Percentiles rank a stretch among this genome's conserved stretches.
phyloP scores from a whole-genome alignment of 23 red algal genomes.

The Gracilariopsis chorda region DNA sequence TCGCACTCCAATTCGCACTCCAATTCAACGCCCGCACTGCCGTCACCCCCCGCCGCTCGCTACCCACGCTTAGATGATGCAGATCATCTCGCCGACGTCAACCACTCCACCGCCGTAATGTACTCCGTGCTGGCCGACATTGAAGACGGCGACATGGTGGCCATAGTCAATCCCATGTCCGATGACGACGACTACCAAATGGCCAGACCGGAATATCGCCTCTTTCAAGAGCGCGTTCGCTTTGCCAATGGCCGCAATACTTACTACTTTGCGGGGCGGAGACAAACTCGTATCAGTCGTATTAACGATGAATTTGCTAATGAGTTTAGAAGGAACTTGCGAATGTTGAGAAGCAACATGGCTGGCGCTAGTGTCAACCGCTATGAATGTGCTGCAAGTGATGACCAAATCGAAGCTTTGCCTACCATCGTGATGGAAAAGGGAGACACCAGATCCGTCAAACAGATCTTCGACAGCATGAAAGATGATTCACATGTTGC shows the following conservation, averaged over 20 bases:
- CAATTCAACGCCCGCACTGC: slow-evolving; percentile 9
- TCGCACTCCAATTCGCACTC: background rate
- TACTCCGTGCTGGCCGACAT: slow-evolving; percentile 28
- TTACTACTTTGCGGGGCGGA: slow-evolving; percentile 22
- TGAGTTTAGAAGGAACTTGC: slow-evolving; percentile 21
- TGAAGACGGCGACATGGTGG: slow-evolving; percentile 22
- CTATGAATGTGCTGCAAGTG: slow-evolving; percentile 45
- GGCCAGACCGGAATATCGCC: slow-evolving; percentile 2
- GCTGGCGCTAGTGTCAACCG: background rate
- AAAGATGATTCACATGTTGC: background rate
- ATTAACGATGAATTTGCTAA: slow-evolving; percentile 1
- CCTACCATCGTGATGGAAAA: slow-evolving; percentile 43
- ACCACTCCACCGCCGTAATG: background rate
- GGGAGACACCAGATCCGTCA: slow-evolving; percentile 40
- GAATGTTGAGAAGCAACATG: background rate
- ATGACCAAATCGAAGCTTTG: slow-evolving; percentile 53
- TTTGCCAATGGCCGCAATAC: slow-evolving; percentile 9
- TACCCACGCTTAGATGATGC: background rate
- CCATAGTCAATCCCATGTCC: slow-evolving; percentile 43
- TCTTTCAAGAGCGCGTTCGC: slow-evolving; percentile 18
- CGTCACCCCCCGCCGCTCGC: slow-evolving; percentile 2
- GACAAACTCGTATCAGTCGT: slow-evolving; percentile 20
- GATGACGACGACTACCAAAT: slow-evolving; percentile 46
- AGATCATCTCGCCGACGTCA: background rate
- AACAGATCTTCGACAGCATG: slow-evolving; percentile 36